Percentiles rank a stretch among this genome's conserved stretches.
These are phyloP conservation scores for Tylopilus intermedius DNA, from an alignment of 768 basidiomycete genomes.

Conservation along the genomic window DNA sequence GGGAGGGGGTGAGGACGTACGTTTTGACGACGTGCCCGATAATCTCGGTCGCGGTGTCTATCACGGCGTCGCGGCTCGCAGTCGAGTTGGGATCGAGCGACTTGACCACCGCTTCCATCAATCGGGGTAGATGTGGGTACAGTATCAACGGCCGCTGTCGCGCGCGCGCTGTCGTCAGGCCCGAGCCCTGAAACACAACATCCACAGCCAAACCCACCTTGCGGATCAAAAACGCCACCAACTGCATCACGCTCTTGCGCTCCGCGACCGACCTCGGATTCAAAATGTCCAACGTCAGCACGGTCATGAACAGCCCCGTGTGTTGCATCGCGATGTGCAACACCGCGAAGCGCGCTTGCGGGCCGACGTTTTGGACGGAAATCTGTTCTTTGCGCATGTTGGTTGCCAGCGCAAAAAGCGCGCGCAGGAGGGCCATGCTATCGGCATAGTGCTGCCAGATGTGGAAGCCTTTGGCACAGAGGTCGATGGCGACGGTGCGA, in stretches of 20 bases:
- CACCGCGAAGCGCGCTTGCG: conserved; percentile 79
- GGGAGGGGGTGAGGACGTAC: conserved; percentile 39
- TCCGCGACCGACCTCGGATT: conserved; percentile 70
- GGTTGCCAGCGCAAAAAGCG: conserved; percentile 78
- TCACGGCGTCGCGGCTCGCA: conserved; percentile 71
- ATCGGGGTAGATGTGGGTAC: conserved; percentile 73
- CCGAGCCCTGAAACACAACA: no score
- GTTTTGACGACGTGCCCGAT: conserved; percentile 91
- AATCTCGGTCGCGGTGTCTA: conserved; percentile 91
- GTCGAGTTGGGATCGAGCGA: conserved; percentile 89
- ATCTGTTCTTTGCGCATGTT: conserved; percentile 65
- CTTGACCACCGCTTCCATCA: conserved; percentile 94
- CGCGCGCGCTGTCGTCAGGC: no score
- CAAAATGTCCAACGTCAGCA: conserved; percentile 83
- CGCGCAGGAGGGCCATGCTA: conserved; percentile 80
- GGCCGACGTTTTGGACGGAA: conserved; percentile 59
- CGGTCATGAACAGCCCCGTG: conserved; percentile 91
- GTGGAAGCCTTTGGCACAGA: conserved; percentile 86
- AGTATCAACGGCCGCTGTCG: conserved; percentile 76
- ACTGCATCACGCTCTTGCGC: conserved; percentile 84
- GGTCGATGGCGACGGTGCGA: conserved; percentile 75
- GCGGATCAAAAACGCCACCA: conserved; percentile 88
- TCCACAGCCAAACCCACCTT: conserved; percentile 46
- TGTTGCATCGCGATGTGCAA: conserved; percentile 79
- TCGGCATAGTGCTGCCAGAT: conserved; percentile 95